Evolutionary conservation across 2,329 filamentous ascomycete genomes (phyloP).

Genomic region (Gnomoniopsis smithogilvyi): DNA sequence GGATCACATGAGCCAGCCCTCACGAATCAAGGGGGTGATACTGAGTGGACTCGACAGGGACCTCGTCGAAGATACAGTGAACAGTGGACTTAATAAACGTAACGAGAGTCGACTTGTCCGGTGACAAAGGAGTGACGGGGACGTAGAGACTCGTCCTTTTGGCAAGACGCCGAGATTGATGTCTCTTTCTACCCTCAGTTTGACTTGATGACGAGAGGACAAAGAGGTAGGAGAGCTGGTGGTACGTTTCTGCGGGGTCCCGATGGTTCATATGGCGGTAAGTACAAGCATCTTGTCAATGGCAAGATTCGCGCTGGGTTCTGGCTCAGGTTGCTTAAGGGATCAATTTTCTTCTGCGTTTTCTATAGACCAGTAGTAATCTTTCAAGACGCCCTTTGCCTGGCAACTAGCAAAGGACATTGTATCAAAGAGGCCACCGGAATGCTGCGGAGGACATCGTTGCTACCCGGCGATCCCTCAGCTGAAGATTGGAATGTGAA

Average conservation of each 20-base stretch:
- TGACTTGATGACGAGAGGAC: slow-evolving; percentile 7
- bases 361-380: neutral
- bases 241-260: neutral
- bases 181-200: slow-evolving; percentile 3
- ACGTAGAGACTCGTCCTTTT: slow-evolving; percentile 3
- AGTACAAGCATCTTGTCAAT: slow-evolving; percentile 1
- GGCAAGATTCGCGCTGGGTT: neutral
- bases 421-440: slow-evolving; percentile 1
- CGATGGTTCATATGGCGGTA: neutral
- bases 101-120: neutral
- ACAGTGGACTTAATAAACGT: neutral
- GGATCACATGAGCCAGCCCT: neutral
- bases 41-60: too few relatives aligned
- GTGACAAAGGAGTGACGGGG: slow-evolving; percentile 12
- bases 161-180: neutral
- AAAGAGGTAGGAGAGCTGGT: slow-evolving; percentile 3
- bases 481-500: slow-evolving; percentile 9
- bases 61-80: neutral
- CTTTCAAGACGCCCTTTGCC: slow-evolving; percentile 1
- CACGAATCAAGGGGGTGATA: too few relatives aligned
- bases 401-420: neutral
- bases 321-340: slow-evolving; percentile 9
- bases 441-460: slow-evolving; percentile 3
- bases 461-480: neutral
- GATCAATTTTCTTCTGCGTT: slow-evolving; percentile 9